A percentile compares a stretch with the other conserved stretches of the same genome.
These are phyloP conservation scores for Kalmanozyma brasiliensis DNA, from an alignment of 1,284 basidiomycete species.

Conservation along the genomic window DNA sequence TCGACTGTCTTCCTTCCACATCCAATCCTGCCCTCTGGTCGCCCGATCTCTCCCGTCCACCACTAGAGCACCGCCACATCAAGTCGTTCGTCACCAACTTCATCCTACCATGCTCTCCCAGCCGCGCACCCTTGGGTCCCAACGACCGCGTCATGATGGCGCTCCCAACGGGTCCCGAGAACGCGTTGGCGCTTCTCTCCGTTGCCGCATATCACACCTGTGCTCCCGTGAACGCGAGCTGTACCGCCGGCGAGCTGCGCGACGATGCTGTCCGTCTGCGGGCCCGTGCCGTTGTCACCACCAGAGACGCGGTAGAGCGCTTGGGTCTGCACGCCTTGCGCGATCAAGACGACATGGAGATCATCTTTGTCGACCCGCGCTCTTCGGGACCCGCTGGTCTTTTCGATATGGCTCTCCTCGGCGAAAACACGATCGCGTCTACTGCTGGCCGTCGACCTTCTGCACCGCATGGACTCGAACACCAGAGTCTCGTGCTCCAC, in stretches of 20 bases:
- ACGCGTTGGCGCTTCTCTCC: constrained; percentile 62
- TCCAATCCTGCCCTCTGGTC: constrained; percentile 64
- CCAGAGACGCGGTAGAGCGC: constrained; percentile 61
- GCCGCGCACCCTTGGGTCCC: constrained; percentile 45
- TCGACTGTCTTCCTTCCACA: constrained; percentile 64
- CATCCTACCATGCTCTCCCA: constrained; percentile 51
- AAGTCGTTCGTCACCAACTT: constrained; percentile 62
- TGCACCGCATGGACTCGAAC: constrained; percentile 56
- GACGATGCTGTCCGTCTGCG: constrained; percentile 66
- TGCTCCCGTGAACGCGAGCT: constrained; percentile 66
- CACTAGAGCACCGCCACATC: constrained; percentile 63
- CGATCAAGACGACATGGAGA: constrained; percentile 64
- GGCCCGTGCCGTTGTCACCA: constrained; percentile 65
- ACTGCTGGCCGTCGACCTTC: constrained; percentile 52
- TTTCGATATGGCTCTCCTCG: constrained; percentile 63
- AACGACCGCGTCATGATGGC: constrained; percentile 68
- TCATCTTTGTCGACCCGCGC: constrained; percentile 64
- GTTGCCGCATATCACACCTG: constrained; percentile 66
- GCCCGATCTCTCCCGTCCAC: constrained; percentile 62
- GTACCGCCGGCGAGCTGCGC: constrained; percentile 65
- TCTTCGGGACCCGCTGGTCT: constrained; percentile 61
- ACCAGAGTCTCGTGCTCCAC: constrained; percentile 66
- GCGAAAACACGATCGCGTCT: constrained; percentile 37
- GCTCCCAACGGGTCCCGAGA: constrained; percentile 66
- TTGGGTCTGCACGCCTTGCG: constrained; percentile 56